Evolutionary conservation across 805 yeast species (phyloP).

Genomic region (Saccharomyces mikatae): DNA sequence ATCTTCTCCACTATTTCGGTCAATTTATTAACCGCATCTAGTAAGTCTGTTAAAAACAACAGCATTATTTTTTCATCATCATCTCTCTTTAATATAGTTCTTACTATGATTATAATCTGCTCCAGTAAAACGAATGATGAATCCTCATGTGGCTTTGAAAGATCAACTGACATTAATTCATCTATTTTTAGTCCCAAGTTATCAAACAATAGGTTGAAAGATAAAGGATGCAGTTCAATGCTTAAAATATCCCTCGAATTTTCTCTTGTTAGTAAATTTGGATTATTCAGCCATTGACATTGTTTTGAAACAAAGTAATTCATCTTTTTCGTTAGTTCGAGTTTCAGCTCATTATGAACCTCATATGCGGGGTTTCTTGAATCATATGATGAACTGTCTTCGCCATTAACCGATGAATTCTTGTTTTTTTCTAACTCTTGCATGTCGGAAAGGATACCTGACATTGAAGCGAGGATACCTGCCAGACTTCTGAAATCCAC

Average conservation of each 20-base stretch:
- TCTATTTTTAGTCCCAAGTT: constrained; percentile 34
- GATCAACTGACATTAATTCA: constrained; percentile 15
- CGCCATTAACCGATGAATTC: background rate
- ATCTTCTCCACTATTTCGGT: constrained; percentile 15
- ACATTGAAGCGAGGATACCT: constrained; percentile 61
- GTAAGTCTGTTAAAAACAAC: constrained; percentile 25
- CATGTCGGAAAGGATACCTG: constrained; percentile 43
- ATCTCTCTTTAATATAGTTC: constrained; percentile 28
- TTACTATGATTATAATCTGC: constrained; percentile 39
- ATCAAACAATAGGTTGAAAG: constrained; percentile 39
- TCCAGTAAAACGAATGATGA: constrained; percentile 34
- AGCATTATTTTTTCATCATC: constrained; percentile 20
- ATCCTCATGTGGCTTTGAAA: constrained; percentile 11
- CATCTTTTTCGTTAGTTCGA: constrained; percentile 30
- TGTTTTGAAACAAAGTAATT: constrained; percentile 43
- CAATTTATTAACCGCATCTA: constrained; percentile 27
- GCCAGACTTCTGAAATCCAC: constrained; percentile 55
- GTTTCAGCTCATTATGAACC: constrained; percentile 14
- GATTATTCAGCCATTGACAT: constrained; percentile 37
- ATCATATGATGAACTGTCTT: background rate
- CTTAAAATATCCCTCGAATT: constrained; percentile 62
- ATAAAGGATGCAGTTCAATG: constrained; percentile 50
- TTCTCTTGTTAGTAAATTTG: constrained; percentile 50
- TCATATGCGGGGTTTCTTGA: background rate
- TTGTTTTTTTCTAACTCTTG: background rate